Percentiles rank a stretch among this genome's conserved stretches.
Evolutionary conservation across 163 green algal species (phyloP).

Genomic region (Prototheca cutis): DNA sequence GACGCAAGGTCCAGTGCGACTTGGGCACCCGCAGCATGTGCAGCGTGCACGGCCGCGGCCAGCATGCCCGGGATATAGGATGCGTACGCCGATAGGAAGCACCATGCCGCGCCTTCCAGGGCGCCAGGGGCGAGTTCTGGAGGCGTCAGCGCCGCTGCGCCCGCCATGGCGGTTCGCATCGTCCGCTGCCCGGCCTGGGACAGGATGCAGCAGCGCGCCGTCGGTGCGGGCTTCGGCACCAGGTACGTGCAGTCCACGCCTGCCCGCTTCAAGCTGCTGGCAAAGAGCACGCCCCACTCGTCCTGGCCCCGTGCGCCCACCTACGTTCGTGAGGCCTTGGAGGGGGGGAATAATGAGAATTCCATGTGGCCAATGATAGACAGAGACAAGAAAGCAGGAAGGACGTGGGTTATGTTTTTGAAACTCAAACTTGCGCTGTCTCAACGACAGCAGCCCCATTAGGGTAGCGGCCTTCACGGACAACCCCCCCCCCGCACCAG

Average conservation of each 20-base stretch:
- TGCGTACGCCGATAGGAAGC: not conserved
- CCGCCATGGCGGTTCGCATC: slow-evolving; percentile 52
- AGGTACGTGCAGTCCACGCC: slow-evolving; percentile 27
- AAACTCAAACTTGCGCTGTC: no score
- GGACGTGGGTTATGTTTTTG: no score
- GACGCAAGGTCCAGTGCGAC: slow-evolving; percentile 59
- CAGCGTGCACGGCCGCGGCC: slow-evolving; percentile 35
- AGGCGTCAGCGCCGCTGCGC: not conserved
- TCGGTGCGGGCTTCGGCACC: slow-evolving; percentile 6
- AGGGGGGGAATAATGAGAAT: not conserved
- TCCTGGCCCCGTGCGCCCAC: slow-evolving; percentile 45
- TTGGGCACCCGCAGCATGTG: slow-evolving; percentile 22
- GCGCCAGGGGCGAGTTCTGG: not conserved
- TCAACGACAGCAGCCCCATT: no score
- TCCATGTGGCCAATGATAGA: no score
- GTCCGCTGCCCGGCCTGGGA: slow-evolving; percentile 40
- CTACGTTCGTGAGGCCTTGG: slow-evolving; percentile 7
- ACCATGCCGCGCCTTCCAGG: not conserved
- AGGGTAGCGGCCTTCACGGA: no score
- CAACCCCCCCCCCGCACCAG: slow-evolving; percentile 22
- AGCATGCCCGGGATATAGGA: slow-evolving; percentile 42
- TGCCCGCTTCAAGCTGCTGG: slow-evolving; percentile 32
- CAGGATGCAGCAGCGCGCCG: slow-evolving; percentile 46
- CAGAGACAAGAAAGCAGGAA: no score
- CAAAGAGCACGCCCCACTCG: slow-evolving; percentile 55